Conservation (phyloP, 495 filamentous ascomycete species). For the Xylaria palmicola region DNA sequence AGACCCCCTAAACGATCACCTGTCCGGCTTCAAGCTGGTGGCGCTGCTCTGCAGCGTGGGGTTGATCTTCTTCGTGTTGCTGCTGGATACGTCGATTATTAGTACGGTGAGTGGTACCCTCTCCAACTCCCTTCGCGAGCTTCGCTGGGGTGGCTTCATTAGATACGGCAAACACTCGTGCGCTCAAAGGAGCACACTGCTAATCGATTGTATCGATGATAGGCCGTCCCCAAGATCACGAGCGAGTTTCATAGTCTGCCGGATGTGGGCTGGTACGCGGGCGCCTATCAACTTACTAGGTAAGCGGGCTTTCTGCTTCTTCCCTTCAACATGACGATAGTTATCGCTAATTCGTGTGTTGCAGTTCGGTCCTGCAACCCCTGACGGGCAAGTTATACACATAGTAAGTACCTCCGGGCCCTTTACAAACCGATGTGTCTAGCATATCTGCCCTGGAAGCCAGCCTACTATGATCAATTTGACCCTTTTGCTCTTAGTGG, state of each 20-base stretch:
- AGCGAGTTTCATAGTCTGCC: conserved; percentile 42
- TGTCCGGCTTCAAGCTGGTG: conserved; percentile 25
- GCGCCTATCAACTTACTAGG: conserved; percentile 35
- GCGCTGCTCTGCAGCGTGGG: conserved; percentile 31
- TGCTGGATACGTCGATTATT: conserved; percentile 53
- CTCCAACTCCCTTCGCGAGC: not conserved
- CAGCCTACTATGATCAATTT: too few species aligned
- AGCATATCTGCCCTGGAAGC: too few species aligned
- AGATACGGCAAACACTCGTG: conserved; percentile 40
- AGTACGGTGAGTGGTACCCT: conserved; percentile 39
- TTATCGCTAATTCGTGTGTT: too few species aligned
- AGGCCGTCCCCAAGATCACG: conserved; percentile 42
- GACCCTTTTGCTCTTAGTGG: too few species aligned
- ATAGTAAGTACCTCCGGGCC: too few species aligned
- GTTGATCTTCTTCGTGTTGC: conserved; percentile 46
- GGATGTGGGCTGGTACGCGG: conserved; percentile 56
- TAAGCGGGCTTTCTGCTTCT: too few species aligned
- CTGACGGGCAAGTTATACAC: conserved; percentile 53
- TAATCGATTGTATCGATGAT: not conserved
- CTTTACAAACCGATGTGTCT: too few species aligned
- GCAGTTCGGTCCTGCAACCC: conserved; percentile 44
- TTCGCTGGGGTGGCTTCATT: not conserved
- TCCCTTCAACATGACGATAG: too few species aligned
- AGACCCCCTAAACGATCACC: conserved; percentile 18
- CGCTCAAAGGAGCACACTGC: not conserved